Conservation (phyloP, 257 asterid genomes). For the Penstemon newberryi region DNA sequence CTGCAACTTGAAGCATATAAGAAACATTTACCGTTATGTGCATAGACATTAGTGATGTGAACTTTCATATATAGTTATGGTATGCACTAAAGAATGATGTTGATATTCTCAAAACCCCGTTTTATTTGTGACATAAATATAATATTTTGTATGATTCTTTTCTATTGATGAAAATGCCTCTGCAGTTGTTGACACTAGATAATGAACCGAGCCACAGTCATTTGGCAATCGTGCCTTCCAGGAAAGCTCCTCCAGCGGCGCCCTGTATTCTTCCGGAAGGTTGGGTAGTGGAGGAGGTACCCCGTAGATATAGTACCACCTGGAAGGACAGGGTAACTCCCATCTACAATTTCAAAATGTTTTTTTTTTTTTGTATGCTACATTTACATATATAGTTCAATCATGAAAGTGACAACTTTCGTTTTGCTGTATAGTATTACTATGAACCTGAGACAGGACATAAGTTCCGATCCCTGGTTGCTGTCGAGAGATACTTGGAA, state of each 20-base stretch:
- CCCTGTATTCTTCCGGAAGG: slow-evolving; percentile 66
- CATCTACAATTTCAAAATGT: not conserved
- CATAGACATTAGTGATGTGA: no score
- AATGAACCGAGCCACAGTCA: slow-evolving; percentile 34
- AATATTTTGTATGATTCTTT: not conserved
- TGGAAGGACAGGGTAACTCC: slow-evolving; percentile 38
- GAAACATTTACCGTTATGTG: no score
- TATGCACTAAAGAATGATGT: not conserved
- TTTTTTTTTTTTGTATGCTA: not conserved
- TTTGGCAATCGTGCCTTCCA: slow-evolving; percentile 37
- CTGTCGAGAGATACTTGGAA: slow-evolving; percentile 57
- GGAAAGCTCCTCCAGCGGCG: slow-evolving; percentile 29
- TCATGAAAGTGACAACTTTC: not conserved
- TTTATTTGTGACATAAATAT: not conserved
- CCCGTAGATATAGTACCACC: slow-evolving; percentile 36
- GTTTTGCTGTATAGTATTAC: slow-evolving; percentile 52
- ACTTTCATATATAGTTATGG: no score
- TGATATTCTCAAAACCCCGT: not conserved
- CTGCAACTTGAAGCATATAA: no score
- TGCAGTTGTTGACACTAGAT: slow-evolving; percentile 45
- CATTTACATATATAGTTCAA: not conserved
- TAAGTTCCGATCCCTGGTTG: slow-evolving; percentile 63
- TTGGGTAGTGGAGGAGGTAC: slow-evolving; percentile 74
- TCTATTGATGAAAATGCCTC: not conserved
- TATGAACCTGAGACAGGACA: slow-evolving; percentile 76